Conservation (phyloP, 129 eudicot genomes). For the Tanacetum coccineum region DNA sequence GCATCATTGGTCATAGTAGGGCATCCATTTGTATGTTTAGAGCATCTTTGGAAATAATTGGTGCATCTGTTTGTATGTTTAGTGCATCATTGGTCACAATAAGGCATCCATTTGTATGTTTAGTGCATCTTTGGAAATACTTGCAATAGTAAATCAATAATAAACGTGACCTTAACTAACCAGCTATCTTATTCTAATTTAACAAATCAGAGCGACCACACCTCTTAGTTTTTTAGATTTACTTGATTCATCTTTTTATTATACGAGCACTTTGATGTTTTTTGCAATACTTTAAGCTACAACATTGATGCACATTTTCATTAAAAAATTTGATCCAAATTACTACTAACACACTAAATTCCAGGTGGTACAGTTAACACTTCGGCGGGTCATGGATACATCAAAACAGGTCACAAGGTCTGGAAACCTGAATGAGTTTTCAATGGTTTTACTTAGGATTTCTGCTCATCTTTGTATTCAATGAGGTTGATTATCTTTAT, state of each 20-base stretch:
- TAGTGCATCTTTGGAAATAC: too few species aligned
- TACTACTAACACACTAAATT: background rate
- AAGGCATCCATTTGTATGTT: too few species aligned
- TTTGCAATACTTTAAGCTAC: background rate
- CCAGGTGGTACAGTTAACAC: conserved; percentile 64
- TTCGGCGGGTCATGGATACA: conserved; percentile 89
- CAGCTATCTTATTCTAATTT: too few species aligned
- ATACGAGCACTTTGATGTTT: background rate
- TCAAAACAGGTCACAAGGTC: conserved; percentile 93
- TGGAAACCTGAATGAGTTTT: conserved; percentile 86
- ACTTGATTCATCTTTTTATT: too few species aligned
- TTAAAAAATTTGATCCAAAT: conserved; percentile 10
- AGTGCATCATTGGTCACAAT: too few species aligned
- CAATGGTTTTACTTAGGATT: conserved; percentile 91
- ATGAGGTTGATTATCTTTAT: too few species aligned
- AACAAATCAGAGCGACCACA: background rate
- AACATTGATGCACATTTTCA: background rate
- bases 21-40: too few species aligned
- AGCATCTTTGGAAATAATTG: too few species aligned
- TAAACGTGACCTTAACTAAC: background rate
- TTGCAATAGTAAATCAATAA: too few species aligned
- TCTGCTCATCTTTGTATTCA: too few species aligned
- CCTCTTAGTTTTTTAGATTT: background rate
- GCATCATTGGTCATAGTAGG: too few species aligned
- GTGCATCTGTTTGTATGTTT: too few species aligned